Evolutionary conservation across 2,329 filamentous ascomycete species (phyloP), one percentile per base, ranked within the genome.

Genomic region (Fusarium sarcochroum): DNA sequence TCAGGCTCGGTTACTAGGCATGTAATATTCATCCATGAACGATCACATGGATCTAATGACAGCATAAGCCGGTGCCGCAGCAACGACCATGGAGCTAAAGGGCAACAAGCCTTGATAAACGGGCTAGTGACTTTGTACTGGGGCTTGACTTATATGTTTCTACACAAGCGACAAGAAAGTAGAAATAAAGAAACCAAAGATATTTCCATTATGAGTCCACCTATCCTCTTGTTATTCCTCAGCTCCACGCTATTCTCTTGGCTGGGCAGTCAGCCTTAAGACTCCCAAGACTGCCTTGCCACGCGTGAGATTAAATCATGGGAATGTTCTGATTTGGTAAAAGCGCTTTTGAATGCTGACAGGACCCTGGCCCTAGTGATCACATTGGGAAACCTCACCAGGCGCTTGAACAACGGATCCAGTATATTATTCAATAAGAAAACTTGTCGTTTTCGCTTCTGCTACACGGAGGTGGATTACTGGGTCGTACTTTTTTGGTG

Each of bases 311-410:
- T 44, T 35, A 35, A 34, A 30, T 38, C 46, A 32, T 53, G 17
- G 7, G 30, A 64, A 42, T 47, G 17, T 42, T 68, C 50, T 66
- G 55, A 62, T 66, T 66, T 55, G 62, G 46, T 27, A 45, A 40
- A 51, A 50, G 49, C 57, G 35, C 23, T 44, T 66, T 67, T 67
- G 57, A 55, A 67, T 63, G 64, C 63, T 67, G 63, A 67, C 63
- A 47, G 47, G 61, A 58, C 61, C 66, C 55, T 62, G 49, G 41
- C 32, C 49, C 62, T 49, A 41, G 50, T 62, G 45, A 56, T 63
- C 47, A 56, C 42, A 59, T 17, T 38, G 38, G 9, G 27, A 23
- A 10, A 15, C 23, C 38, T 10, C 20, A 52, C 17, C 56, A 40
- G 20, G 42, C 27, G 45, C 41, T 44, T 59, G 38, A 32, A 38